Base-by-base conservation (phyloP, 257 asterid genomes). In the Prunella vulgaris region DNA sequence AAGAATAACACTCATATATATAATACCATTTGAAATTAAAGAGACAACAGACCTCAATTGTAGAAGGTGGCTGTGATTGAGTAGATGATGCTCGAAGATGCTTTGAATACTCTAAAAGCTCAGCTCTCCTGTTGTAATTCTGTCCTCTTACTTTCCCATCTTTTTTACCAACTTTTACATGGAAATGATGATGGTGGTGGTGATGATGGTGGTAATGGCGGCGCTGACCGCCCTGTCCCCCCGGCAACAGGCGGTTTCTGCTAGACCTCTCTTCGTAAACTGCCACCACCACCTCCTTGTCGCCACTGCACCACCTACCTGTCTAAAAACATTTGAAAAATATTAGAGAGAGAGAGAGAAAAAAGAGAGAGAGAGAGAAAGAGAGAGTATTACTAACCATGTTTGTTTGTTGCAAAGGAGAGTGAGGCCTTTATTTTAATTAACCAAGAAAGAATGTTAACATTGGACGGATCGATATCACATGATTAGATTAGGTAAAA, bases 81-180 rank as follows among this genome's bases (percentile, higher is more conserved):
- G 58, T 22, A 18, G 80, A 66, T 46, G 53, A n/a, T 52, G 79
- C 73, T 62, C 88, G 78, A 21, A 84, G 84, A 40, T 76, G 64
- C 51, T 82, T 84, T 0, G 90, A 38, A 68, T 87, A 81, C 0
- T 80, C 82, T 8, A 84, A 84, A 74, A 83, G 85, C 49, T 81
- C 79, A 12, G 88, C 84, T 79, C 78, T 87, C 53, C 87, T 78
- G 25, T 83, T 71, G 79, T 80, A 18, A 20, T 51, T 51, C 0
- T 7, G 53, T 58, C 85, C 83, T 73, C 73, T 60, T 10, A 44
- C 64, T 12, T 15, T 64, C n/a, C n/a, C n/a, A n/a, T n/a, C n/a
- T n/a, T n/a, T n/a, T n/a, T n/a, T n/a, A n/a, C n/a, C n/a, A n/a
- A n/a, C n/a, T n/a, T n/a, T n/a, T 12, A 28, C 65, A 46, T 65